Evolutionary conservation across 495 filamentous ascomycete genomes (phyloP).

Genomic region (Cryomyces antarcticus): DNA sequence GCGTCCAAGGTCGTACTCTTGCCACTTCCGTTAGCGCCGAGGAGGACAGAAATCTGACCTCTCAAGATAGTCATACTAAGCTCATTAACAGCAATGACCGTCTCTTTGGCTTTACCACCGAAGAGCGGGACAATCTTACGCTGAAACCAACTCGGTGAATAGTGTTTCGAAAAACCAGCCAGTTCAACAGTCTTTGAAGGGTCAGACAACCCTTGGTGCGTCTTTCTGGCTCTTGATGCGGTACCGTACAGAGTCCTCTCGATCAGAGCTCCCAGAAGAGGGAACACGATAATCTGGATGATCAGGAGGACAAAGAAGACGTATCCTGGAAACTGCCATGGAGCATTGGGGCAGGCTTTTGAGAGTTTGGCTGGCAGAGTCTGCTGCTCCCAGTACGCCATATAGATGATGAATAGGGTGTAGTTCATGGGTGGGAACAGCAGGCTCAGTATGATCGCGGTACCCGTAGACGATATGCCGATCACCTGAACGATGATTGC

Average conservation of each 20-base stretch:
- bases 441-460: conserved; percentile 12
- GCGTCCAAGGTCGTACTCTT: conserved; percentile 77
- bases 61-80: conserved; percentile 43
- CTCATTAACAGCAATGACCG: conserved; percentile 51
- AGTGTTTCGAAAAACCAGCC: conserved; percentile 50
- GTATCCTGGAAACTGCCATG: conserved; percentile 9
- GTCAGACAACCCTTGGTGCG: conserved; percentile 11
- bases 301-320: conserved; percentile 23
- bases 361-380: conserved; percentile 9
- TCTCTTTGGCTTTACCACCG: conserved; percentile 29
- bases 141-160: conserved; percentile 40
- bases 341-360: conserved; percentile 11
- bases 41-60: conserved; percentile 61
- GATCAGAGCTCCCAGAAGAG: conserved; percentile 45
- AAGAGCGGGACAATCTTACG: conserved; percentile 25
- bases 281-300: conserved; percentile 54
- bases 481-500: conserved; percentile 24
- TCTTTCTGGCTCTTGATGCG: conserved; percentile 36
- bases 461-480: conserved; percentile 12
- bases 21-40: conserved; percentile 73
- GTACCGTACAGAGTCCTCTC: conserved; percentile 63
- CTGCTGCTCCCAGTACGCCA: conserved; percentile 15
- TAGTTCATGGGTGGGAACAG: conserved; percentile 21
- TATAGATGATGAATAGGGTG: conserved; percentile 20
- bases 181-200: conserved; percentile 30